Evolutionary conservation across 306 rosid genomes (phyloP).

Genomic region (Vigna radiata): DNA sequence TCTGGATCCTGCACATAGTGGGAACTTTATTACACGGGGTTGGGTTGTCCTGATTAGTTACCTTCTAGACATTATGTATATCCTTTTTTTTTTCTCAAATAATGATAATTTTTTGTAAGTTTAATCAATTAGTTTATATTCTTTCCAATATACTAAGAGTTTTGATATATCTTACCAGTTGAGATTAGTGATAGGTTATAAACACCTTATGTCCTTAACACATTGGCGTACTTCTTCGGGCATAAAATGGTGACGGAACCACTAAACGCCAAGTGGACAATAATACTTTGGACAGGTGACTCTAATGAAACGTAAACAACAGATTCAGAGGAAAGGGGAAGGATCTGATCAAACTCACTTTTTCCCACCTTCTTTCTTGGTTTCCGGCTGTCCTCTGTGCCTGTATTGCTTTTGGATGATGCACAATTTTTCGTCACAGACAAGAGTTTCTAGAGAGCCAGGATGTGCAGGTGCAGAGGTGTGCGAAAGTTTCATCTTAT

Average conservation of each 20-base stretch:
- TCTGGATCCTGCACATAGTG: background rate
- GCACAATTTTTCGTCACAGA: background rate
- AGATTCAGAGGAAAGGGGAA: conserved; percentile 5
- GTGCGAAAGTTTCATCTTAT: conserved; percentile 32
- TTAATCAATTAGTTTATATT: background rate
- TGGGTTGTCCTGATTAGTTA: background rate
- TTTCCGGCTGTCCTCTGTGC: background rate
- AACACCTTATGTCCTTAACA: no score
- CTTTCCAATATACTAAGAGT: no score
- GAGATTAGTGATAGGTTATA: no score
- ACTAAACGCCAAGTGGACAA: no score
- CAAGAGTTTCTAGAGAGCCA: conserved; percentile 8
- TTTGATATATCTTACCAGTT: no score
- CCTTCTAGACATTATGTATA: background rate
- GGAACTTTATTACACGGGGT: background rate
- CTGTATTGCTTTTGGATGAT: conserved; percentile 1
- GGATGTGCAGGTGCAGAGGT: conserved; percentile 30
- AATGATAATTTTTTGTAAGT: background rate
- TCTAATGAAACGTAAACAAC: background rate
- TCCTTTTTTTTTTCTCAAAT: background rate
- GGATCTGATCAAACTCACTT: conserved; percentile 1
- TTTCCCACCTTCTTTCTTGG: conserved; percentile 2
- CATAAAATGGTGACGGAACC: no score
- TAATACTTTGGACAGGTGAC: no score
- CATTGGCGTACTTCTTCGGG: no score